phyloP scores from a whole-genome alignment of 2,329 filamentous ascomycete species.

The Akanthomyces muscarius region DNA sequence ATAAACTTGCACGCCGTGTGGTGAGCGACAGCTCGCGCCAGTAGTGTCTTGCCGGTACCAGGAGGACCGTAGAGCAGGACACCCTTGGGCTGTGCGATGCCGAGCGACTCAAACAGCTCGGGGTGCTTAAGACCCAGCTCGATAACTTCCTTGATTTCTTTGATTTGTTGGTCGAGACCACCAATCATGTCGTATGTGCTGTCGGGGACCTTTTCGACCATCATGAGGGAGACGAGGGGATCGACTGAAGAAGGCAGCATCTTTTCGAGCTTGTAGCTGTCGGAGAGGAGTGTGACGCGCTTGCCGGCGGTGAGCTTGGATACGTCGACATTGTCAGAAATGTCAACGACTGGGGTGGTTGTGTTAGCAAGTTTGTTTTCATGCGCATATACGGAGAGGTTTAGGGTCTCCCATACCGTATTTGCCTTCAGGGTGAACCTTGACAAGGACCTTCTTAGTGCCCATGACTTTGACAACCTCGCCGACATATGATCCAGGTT shows the following conservation, averaged over 20 bases:
- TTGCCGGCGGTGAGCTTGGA: conserved; percentile 95
- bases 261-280: conserved; percentile 98
- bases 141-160: conserved; percentile 99
- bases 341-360: conserved; percentile 72
- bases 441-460: conserved; percentile 98
- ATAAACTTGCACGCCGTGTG: conserved; percentile 99
- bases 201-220: conserved; percentile 99
- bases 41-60: conserved; percentile 92
- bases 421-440: conserved; percentile 99
- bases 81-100: conserved; percentile 96
- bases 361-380: conserved; percentile 8
- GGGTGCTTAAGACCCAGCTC: conserved; percentile 97
- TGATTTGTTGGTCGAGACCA: conserved; percentile 97
- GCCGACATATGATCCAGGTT: conserved; percentile 95
- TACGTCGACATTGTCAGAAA: conserved; percentile 91
- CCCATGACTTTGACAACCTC: conserved; percentile 99
- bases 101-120: conserved; percentile 97
- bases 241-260: conserved; percentile 98
- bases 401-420: conserved; percentile 63
- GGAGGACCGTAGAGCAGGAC: conserved; percentile 95
- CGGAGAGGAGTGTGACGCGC: conserved; percentile 91
- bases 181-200: conserved; percentile 99
- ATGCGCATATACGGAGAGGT: background rate
- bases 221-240: conserved; percentile 98
- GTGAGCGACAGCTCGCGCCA: conserved; percentile 93